These are phyloP conservation scores for Termitomyces sp. DNA, from an alignment of 768 basidiomycete genomes.

Conservation along the genomic window DNA sequence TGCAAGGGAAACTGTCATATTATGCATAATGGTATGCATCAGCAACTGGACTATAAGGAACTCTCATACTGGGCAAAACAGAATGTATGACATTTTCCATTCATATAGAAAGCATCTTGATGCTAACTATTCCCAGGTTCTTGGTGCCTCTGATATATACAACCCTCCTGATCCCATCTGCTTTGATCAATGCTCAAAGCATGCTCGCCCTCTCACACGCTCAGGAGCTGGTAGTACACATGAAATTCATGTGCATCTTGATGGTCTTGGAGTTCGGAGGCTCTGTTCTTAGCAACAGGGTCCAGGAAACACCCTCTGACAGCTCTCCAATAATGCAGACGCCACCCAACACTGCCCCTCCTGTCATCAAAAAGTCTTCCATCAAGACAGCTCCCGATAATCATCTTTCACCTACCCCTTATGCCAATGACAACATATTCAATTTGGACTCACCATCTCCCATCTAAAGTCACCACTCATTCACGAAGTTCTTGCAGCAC, in stretches of 20 bases:
- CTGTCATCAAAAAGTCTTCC: neutral
- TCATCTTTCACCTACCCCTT: neutral
- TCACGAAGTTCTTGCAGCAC: neutral
- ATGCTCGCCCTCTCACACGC: neutral
- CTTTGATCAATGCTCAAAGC: neutral
- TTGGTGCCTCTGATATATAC: neutral
- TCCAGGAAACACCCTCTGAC: neutral
- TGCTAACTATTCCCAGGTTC: neutral
- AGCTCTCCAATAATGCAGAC: neutral
- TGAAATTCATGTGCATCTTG: neutral
- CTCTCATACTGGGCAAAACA: neutral
- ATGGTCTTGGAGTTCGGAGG: neutral
- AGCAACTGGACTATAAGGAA: neutral
- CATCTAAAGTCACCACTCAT: neutral
- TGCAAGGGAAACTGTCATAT: neutral
- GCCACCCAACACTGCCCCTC: neutral
- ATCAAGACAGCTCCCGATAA: neutral
- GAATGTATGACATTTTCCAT: neutral
- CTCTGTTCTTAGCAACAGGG: neutral
- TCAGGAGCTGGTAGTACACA: neutral
- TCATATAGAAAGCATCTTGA: no score
- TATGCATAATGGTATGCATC: neutral
- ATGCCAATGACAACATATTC: neutral
- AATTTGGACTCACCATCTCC: neutral
- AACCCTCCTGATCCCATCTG: neutral